These are phyloP conservation scores for Cornus kousa DNA, from an alignment of 148 eudicot species.

Conservation along the genomic window DNA sequence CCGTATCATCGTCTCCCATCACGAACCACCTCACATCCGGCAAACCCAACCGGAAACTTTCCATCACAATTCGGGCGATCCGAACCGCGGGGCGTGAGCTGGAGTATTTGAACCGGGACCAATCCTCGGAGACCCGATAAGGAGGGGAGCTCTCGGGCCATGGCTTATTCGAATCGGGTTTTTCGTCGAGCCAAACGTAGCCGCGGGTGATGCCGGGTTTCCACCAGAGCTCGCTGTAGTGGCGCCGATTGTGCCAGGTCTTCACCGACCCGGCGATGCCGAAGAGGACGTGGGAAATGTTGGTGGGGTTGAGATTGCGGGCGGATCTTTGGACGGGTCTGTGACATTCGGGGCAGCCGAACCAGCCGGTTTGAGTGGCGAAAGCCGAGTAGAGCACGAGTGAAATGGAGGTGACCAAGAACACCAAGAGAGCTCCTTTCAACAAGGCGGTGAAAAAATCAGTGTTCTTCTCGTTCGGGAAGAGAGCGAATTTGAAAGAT, in stretches of 20 bases:
- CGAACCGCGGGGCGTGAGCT: slow-evolving; percentile 55
- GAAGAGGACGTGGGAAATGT: slow-evolving; percentile 57
- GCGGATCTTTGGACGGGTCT: slow-evolving; percentile 3
- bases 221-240: slow-evolving; percentile 79
- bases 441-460: slow-evolving; percentile 16
- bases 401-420: slow-evolving; percentile 28
- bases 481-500: slow-evolving; percentile 8
- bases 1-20: slow-evolving; percentile 98
- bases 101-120: slow-evolving; percentile 21
- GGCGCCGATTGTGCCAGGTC: slow-evolving; percentile 56
- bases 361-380: slow-evolving; percentile 20
- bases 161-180: slow-evolving; percentile 21
- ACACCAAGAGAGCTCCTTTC: slow-evolving; percentile 20
- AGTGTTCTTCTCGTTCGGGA: slow-evolving; percentile 7
- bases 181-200: slow-evolving; percentile 58
- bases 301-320: slow-evolving; percentile 29
- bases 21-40: slow-evolving; percentile 77
- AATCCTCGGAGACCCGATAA: slow-evolving; percentile 38
- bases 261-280: slow-evolving; percentile 62
- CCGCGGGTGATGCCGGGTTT: slow-evolving; percentile 56
- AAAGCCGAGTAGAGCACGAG: slow-evolving; percentile 34
- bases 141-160: slow-evolving; percentile 35
- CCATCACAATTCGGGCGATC: slow-evolving; percentile 62
- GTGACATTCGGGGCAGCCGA: slow-evolving; percentile 25
- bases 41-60: slow-evolving; percentile 43